A percentile compares a stretch with the other conserved stretches of the same genome.
Evolutionary conservation across 2,329 filamentous ascomycete species (phyloP).

Genomic region (Fusarium chlamydosporum): DNA sequence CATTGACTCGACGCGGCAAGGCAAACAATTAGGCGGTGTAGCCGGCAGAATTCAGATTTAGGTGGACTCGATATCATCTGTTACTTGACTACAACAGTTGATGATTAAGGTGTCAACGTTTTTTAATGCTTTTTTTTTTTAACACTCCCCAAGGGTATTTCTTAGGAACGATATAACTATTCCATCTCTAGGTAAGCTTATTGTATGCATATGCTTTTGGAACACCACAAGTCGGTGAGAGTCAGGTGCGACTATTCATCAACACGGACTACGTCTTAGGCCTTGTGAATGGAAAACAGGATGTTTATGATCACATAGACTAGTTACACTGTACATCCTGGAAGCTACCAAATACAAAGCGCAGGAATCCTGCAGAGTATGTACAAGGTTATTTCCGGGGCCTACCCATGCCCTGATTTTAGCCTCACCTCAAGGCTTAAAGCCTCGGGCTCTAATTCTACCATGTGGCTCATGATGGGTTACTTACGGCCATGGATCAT

Average conservation of each 20-base stretch:
- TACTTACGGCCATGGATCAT: constrained; percentile 15
- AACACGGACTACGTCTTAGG: neutral
- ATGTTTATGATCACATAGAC: neutral
- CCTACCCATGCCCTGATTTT: neutral
- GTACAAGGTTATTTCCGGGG: neutral
- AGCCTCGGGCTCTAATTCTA: neutral
- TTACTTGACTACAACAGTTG: too few species aligned
- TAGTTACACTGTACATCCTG: too few species aligned
- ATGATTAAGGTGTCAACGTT: neutral
- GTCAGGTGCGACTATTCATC: neutral
- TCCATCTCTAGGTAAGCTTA: too few species aligned
- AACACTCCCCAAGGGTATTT: too few species aligned
- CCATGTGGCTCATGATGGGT: neutral
- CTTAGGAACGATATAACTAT: neutral
- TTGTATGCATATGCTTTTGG: neutral
- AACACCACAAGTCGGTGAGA: neutral
- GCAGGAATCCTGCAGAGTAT: neutral
- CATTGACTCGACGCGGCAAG: constrained; percentile 28
- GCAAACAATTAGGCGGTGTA: constrained; percentile 52
- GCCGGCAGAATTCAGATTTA: constrained; percentile 26
- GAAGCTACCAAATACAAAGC: neutral
- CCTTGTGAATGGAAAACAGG: neutral
- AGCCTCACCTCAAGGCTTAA: neutral
- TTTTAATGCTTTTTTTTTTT: neutral
- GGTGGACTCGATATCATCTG: constrained; percentile 6